Conservation (phyloP, 805 yeast genomes). For the Yarrowia sp. region DNA sequence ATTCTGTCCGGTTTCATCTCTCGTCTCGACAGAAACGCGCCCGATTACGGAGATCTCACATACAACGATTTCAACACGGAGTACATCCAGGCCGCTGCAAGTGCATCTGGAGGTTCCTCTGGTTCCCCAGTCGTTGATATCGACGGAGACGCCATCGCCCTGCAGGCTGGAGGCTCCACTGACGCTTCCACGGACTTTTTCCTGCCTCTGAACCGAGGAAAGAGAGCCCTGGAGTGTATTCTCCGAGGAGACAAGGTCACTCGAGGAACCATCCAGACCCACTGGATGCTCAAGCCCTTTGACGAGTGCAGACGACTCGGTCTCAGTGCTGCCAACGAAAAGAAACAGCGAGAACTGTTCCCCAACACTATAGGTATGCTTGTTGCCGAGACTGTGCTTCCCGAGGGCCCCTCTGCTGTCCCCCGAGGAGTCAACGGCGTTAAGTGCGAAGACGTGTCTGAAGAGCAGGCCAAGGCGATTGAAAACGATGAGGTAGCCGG, state of each 20-base stretch:
- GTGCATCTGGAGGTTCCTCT: conserved; percentile 94
- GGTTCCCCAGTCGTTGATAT: conserved; percentile 96
- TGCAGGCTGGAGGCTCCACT: conserved; percentile 93
- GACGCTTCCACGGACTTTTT: conserved; percentile 94
- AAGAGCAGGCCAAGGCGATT: conserved; percentile 17
- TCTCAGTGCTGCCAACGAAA: conserved; percentile 74
- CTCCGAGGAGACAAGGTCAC: conserved; percentile 67
- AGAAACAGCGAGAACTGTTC: conserved; percentile 66
- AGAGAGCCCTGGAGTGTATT: conserved; percentile 78
- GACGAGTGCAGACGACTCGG: conserved; percentile 93
- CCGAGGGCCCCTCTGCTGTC: conserved; percentile 75
- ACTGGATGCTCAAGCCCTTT: conserved; percentile 84
- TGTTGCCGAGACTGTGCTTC: conserved; percentile 81
- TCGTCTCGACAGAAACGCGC: conserved; percentile 90
- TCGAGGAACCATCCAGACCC: conserved; percentile 91
- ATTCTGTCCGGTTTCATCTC: conserved; percentile 84
- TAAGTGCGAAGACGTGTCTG: conserved; percentile 54
- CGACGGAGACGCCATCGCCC: conserved; percentile 85
- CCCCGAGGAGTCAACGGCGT: conserved; percentile 45
- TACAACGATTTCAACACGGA: conserved; percentile 94
- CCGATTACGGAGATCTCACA: conserved; percentile 86
- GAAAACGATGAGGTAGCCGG: conserved; percentile 21
- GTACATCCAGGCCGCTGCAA: conserved; percentile 94
- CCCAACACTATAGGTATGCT: conserved; percentile 81
- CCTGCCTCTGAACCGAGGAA: conserved; percentile 81